Evolutionary conservation across 129 eudicot genomes (phyloP), one percentile per base, ranked within the genome.

Genomic region (Chrysanthemum seticuspe): DNA sequence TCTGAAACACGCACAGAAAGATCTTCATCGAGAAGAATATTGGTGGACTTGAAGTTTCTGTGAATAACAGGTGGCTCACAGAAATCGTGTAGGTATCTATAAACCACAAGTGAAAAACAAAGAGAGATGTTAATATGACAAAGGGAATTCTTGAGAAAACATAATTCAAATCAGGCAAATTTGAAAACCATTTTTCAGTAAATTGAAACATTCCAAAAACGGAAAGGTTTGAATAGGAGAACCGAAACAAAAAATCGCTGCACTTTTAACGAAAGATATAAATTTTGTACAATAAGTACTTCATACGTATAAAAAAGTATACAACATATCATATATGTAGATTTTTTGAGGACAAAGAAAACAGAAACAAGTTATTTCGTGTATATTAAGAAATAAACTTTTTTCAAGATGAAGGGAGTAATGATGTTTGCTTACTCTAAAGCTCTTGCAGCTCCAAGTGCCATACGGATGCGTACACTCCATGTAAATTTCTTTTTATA

Each of bases 381-480:
- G 8, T 61, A 60, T 3, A 29, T 13, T 29, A 34, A 29, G 18
- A 34, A 6, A 63, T n/a, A 19, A 21, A 49, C 7, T 13, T 11
- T 12, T 25, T 12, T 47, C 36, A 31, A 36, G 9, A 5, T 36
- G 9, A 36, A 36, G 9, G 45, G 45, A 36, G 45, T 36, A 36
- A 36, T 7, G 10, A 40, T 1, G 10, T 40, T 40, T 34, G 84
- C 97, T 81, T 88, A 95, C 99, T 95, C 97, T 76, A 95, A 78
- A 67, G 97, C 99, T 82, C 97, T 83, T 72, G 99, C 99, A 80
- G 96, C 97, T 81, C 97, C 99, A 80, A 95, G 96, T 47, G 97
- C 97, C 94, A 95, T 95, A 54, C 90, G 84, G 13, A 90, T 83
- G 67, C 99, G 99, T 44, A 83, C 72, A 71, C 82, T 90, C 99